Evolutionary conservation across 2,329 filamentous ascomycete species (phyloP), one percentile per base, ranked within the genome.

Genomic region (Capronia epimyces): DNA sequence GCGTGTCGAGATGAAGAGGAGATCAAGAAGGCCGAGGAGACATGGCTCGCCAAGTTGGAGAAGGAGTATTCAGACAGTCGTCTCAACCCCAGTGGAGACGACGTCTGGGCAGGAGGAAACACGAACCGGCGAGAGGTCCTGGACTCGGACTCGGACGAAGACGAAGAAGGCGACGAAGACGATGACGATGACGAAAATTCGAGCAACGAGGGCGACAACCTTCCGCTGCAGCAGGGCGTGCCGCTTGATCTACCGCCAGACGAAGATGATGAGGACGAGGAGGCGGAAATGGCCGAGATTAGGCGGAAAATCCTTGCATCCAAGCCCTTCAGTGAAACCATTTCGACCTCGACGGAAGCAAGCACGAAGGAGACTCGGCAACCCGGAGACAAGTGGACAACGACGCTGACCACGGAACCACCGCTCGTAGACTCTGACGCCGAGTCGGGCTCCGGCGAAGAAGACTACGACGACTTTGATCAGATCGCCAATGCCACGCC

Each of bases 31-130:
- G 82, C 87, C 0, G 87, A 98, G 69, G 82, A 86, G 61, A 84
- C 83, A 49, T 98, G 93, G 91, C 79, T 98, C 69, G 83, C 82
- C 48, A 84, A 90, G 71, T 78, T 98, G 57, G 91, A 98, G 71
- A 81, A 82, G 59, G 93, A 97, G 67, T 97, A 95, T 64, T 75
- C 81, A 12, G 86, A 93, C 50, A 94, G 82, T 63, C 79, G 90
- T 55, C 81, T 81, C 48, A 79, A 81, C 32, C 73, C 71, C 15
- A 70, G 58, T 1, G 74, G 71, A 16, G 63, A 62, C 37, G 89
- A 95, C 70, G 83, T 88, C 51, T 97, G 91, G 93, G 86, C 83
- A n/a, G 84, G 82, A 9, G 91, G 91, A 5, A 97, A 97, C 63
- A 82, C 85, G 61, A 97, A 97, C 64, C 78, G 86, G 44, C 27